These are phyloP conservation scores for Saccharomyces hybrid DNA, from an alignment of 1,139 yeast species.

Conservation along the genomic window DNA sequence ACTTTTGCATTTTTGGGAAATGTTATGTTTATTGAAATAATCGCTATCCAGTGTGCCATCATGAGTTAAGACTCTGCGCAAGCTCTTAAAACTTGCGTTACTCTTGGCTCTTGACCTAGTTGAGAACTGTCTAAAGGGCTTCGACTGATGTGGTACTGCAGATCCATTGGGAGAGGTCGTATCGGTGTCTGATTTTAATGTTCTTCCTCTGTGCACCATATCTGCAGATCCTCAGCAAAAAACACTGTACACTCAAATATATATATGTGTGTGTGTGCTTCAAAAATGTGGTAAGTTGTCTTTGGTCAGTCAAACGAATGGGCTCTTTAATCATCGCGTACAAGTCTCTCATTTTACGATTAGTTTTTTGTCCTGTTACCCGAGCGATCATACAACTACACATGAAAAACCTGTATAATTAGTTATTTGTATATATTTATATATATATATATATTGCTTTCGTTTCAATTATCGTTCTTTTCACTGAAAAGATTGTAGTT, in stretches of 20 bases:
- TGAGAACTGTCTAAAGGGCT: slow-evolving; percentile 27
- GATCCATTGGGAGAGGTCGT: not conserved
- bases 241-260: not conserved
- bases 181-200: slow-evolving; percentile 1
- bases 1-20: slow-evolving; percentile 22
- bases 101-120: slow-evolving; percentile 30
- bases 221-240: not conserved
- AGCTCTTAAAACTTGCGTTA: slow-evolving; percentile 29
- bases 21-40: slow-evolving; percentile 8
- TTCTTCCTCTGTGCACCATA: slow-evolving; percentile 1
- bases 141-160: not conserved
- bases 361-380: too few relatives aligned
- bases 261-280: not conserved
- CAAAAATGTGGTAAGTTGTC: too few relatives aligned
- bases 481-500: not conserved
- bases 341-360: too few relatives aligned
- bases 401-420: too few relatives aligned
- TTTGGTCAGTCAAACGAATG: too few relatives aligned
- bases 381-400: too few relatives aligned
- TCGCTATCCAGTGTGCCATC: slow-evolving; percentile 16
- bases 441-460: not conserved
- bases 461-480: not conserved
- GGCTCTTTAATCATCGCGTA: too few relatives aligned
- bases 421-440: not conserved
- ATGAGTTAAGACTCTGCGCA: slow-evolving; percentile 23